Evolutionary conservation across 2,329 filamentous ascomycete species (phyloP).

Genomic region (Simplicillium sp.): DNA sequence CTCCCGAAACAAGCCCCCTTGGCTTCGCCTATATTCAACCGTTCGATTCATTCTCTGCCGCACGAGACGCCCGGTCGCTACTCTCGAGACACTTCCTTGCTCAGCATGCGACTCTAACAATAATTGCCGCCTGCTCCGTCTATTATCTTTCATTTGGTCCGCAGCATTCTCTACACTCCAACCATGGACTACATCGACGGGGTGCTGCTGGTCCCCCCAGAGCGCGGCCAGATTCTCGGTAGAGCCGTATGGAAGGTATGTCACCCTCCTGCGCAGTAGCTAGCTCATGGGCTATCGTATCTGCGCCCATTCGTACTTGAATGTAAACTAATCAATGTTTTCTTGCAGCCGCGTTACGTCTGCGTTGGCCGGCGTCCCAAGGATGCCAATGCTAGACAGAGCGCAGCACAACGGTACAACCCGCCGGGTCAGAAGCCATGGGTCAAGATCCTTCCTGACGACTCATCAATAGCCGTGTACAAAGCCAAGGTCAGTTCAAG

Average conservation of each 20-base stretch:
- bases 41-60: no score
- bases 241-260: slow-evolving; percentile 43
- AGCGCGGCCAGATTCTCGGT: slow-evolving; percentile 39
- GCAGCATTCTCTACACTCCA: background rate
- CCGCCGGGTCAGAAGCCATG: slow-evolving; percentile 25
- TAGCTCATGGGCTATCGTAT: background rate
- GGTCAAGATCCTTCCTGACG: slow-evolving; percentile 25
- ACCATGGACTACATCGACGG: slow-evolving; percentile 33
- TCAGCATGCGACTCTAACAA: slow-evolving; percentile 7
- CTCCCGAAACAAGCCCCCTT: no score
- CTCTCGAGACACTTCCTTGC: slow-evolving; percentile 1
- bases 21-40: no score
- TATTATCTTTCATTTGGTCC: background rate
- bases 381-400: slow-evolving; percentile 19
- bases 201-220: slow-evolving; percentile 38
- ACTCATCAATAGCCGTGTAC: slow-evolving; percentile 42
- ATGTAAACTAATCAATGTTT: background rate
- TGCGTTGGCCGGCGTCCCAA: slow-evolving; percentile 34
- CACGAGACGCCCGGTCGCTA: no score
- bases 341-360: slow-evolving; percentile 46
- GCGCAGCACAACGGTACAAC: slow-evolving; percentile 19
- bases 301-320: slow-evolving; percentile 9
- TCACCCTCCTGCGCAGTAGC: background rate
- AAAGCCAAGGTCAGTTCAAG: slow-evolving; percentile 40
- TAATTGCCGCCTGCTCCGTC: slow-evolving; percentile 4